phyloP scores from a whole-genome alignment of 2,329 filamentous ascomycete species.

The Beauveria australis region DNA sequence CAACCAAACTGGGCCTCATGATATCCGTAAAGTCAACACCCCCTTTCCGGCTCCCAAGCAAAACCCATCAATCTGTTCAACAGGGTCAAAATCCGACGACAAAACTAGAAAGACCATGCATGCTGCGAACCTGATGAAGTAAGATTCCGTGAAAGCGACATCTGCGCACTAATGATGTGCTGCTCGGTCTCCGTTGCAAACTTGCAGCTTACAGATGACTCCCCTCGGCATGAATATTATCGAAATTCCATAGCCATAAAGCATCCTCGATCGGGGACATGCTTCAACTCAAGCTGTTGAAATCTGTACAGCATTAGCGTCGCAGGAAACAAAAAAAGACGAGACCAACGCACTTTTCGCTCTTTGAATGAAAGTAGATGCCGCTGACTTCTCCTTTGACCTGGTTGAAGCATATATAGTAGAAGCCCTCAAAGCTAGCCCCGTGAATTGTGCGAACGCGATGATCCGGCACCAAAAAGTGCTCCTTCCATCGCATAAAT shows the following conservation, averaged over 20 bases:
- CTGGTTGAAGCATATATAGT: constrained; percentile 99
- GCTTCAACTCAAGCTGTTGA: constrained; percentile 85
- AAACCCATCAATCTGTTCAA: constrained; percentile 2
- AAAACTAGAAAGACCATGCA: constrained; percentile 5
- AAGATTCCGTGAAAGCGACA: background rate
- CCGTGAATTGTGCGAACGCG: constrained; percentile 83
- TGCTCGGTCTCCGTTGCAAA: background rate
- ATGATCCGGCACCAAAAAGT: constrained; percentile 94
- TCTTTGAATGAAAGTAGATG: constrained; percentile 97
- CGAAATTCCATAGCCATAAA: constrained; percentile 78
- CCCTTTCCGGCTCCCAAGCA: constrained; percentile 3
- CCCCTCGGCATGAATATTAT: constrained; percentile 17
- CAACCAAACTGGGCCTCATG: constrained; percentile 3
- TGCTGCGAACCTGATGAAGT: background rate
- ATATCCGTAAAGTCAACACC: constrained; percentile 3
- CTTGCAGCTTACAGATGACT: background rate
- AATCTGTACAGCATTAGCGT: constrained; percentile 47
- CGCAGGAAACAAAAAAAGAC: background rate
- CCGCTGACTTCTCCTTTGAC: constrained; percentile 76
- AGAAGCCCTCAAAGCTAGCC: constrained; percentile 96
- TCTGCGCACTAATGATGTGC: background rate
- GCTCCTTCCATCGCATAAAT: constrained; percentile 99
- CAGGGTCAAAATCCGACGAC: background rate
- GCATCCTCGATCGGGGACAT: constrained; percentile 77
- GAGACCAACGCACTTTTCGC: constrained; percentile 71